Conservation (phyloP, 208 protist species). For the Acanthamoeba sp. region DNA sequence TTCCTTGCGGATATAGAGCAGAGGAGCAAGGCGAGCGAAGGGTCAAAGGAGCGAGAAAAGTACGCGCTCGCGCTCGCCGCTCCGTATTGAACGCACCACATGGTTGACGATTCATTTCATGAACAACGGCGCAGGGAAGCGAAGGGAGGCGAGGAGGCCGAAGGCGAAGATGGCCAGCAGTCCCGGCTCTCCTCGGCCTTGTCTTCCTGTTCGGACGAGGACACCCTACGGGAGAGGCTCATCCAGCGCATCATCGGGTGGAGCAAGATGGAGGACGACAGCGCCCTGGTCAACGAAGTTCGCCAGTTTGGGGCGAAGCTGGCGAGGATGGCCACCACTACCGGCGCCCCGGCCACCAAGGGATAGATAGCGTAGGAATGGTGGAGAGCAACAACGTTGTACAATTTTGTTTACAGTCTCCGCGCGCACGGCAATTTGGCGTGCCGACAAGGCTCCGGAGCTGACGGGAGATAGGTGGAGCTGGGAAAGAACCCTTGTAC, state of each 20-base stretch:
- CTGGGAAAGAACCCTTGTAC: too few species aligned
- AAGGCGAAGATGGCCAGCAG: background rate
- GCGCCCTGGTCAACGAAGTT: background rate
- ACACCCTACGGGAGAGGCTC: constrained; percentile 9
- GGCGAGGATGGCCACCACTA: background rate
- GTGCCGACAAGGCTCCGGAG: too few species aligned
- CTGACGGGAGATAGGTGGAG: too few species aligned
- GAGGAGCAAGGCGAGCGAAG: background rate
- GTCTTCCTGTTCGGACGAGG: constrained; percentile 34
- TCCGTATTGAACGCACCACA: too few species aligned
- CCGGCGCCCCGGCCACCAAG: too few species aligned
- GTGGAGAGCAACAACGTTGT: too few species aligned
- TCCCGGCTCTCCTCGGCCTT: background rate
- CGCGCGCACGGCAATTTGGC: too few species aligned
- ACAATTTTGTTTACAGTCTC: too few species aligned
- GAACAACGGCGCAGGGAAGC: background rate
- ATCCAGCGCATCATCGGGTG: constrained; percentile 53
- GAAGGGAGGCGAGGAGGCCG: background rate
- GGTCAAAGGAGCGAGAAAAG: background rate
- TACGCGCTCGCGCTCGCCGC: background rate
- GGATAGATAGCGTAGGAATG: too few species aligned
- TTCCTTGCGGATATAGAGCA: constrained; percentile 61
- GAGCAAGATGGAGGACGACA: constrained; percentile 58
- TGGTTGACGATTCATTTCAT: too few species aligned
- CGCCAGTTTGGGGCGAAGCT: constrained; percentile 3